Evolutionary conservation across 257 asterid genomes (phyloP), one percentile per base, ranked within the genome.

Genomic region (Scutellaria baicalensis): DNA sequence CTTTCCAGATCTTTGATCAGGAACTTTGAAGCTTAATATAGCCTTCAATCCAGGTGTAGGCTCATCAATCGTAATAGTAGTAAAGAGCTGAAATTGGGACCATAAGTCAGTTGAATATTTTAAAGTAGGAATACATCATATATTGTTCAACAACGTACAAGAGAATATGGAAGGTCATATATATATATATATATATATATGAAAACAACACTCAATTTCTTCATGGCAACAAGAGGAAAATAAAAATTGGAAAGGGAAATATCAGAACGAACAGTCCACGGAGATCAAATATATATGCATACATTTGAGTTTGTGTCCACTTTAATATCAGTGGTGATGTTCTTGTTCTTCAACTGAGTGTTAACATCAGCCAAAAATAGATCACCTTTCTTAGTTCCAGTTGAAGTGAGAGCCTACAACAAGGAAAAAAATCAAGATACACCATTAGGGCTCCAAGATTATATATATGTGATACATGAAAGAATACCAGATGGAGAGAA

Each of bases 1-100:
- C 90, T 84, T 87, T 66, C 88, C 90, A 77, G 87, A 87, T 70
- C 87, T 82, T 65, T 87, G 90, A 67, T 87, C 93, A 38, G 88
- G 88, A 75, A 83, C 85, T 65, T 45, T 81, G 12, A 77, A 81
- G 76, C 83, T 84, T 0, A 87, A 72, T 60, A 87, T 82, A 31
- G 90, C 69, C 79, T 84, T 87, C 87, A 82, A 55, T 39, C 93
- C 93, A 61, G 87, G 90, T 20, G 77, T 39, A 60, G 84, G 82
- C 76, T 84, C 90, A 54, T 84, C 84, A 61, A 87, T 45, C 1
- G 87, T 73, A 48, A 84, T 43, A 48, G 90, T 84, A 45, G 87
- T 75, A 44, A 75, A 73, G 63, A 87, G 84, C 90, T 86, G 83
- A 20, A 39, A 74, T 44, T 51, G 33, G 56, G 35, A 6, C 38